Base-by-base conservation (phyloP, 371 early-diverging fungal species). In the Actinomortierella ambigua region DNA sequence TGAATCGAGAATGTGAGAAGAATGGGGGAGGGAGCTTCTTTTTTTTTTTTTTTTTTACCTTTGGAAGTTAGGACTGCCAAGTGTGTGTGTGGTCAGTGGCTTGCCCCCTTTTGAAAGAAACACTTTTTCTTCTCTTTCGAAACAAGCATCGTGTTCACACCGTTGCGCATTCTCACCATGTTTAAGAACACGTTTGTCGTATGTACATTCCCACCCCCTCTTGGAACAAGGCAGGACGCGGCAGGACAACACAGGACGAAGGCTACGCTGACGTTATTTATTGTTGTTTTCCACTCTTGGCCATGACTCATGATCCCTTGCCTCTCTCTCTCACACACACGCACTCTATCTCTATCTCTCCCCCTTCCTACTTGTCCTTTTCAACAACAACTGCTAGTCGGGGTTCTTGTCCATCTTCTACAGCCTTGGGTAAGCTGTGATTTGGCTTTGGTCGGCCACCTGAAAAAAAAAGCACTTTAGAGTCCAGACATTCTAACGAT, bases 381-480 rank as follows among this genome's bases (percentile, higher is more conserved):
- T 39, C 18, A 23, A 23, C 18, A 15, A 23, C 9, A 49, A 11
- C 20, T 41, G 24, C 22, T 63, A 94, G 94, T 93, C 94, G 7
- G 95, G 95, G 4, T 93, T 93, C 70, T 82, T 95, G 58, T 95
- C 95, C 22, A 89, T 95, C 60, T 82, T 95, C 54, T 95, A 93
- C 75, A 91, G 92, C 59, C 83, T 92, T 64, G 95, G 95, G 93
- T 91, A 84, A 71, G 77, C 48, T 17, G 89, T 88, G 81, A 65
- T 57, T 34, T 50, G 22, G 18, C 14, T 2, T 9, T 17, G 50
- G 44, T 26, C 22, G 13, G 14, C 26, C 4, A 52, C 54, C 2
- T 40, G 0, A 23, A 27, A 46, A 44, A 57, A 26, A 43, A 28
- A 34, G 28, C 26, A n/a, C 14, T 20, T 44, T 44, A 28, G 23